Evolutionary conservation across 257 asterid genomes (phyloP).

Genomic region (Marsdenia floribunda): DNA sequence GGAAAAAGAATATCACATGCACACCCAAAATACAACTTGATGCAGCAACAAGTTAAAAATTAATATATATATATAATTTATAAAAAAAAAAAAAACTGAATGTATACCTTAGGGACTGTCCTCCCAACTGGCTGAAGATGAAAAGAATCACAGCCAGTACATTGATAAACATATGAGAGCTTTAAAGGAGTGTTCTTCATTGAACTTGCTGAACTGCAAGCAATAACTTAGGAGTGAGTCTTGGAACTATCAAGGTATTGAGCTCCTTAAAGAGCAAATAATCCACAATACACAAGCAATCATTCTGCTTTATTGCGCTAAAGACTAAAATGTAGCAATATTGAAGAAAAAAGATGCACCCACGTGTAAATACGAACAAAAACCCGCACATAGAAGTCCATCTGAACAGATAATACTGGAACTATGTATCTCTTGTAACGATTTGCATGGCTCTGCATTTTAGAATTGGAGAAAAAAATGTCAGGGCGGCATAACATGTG

Average conservation of each 20-base stretch:
- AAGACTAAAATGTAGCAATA: neutral
- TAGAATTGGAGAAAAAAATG: neutral
- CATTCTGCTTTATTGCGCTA: neutral
- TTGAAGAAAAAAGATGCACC: constrained; percentile 31
- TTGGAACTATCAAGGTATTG: neutral
- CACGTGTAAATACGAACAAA: constrained; percentile 89
- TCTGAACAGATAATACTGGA: constrained; percentile 89
- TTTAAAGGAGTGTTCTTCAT: constrained; percentile 94
- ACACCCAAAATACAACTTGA: neutral
- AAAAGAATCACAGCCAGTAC: constrained; percentile 93
- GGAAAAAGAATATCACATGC: neutral
- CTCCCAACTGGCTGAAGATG: constrained; percentile 94
- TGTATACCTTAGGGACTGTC: constrained; percentile 66
- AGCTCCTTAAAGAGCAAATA: neutral
- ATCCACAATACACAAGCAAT: neutral
- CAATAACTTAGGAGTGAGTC: constrained; percentile 21
- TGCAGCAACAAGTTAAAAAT: neutral
- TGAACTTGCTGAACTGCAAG: constrained; percentile 85
- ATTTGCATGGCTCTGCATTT: constrained; percentile 93
- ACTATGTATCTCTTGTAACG: constrained; percentile 89
- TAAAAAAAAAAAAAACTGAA: neutral
- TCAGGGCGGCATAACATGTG: neutral
- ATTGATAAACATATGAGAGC: constrained; percentile 89
- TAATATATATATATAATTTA: neutral
- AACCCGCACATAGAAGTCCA: constrained; percentile 96